Conservation (phyloP, 345 rosid genomes). For the Crucihimalaya himalaica region DNA sequence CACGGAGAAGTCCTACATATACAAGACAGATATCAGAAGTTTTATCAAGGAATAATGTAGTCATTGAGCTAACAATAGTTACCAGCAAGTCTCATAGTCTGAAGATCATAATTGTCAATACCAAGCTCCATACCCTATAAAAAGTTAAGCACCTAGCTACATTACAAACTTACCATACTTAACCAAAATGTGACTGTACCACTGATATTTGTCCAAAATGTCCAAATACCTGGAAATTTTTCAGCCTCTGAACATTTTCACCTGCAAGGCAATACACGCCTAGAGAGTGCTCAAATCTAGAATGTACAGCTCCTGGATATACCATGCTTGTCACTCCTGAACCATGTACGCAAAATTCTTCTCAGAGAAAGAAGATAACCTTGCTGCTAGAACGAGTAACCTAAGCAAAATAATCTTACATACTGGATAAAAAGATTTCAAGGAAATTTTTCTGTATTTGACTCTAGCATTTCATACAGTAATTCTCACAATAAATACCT, state of each 20-base stretch:
- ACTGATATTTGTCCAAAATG: constrained; percentile 14
- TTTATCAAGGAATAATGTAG: neutral
- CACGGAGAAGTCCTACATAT: constrained; percentile 82
- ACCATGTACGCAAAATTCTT: constrained; percentile 7
- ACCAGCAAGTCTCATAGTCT: constrained; percentile 93
- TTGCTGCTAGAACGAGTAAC: neutral
- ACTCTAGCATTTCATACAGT: neutral
- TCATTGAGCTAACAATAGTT: constrained; percentile 15
- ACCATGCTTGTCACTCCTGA: constrained; percentile 79
- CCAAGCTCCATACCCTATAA: constrained; percentile 79
- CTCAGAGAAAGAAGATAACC: constrained; percentile 4
- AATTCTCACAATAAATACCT: neutral
- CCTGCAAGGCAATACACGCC: constrained; percentile 93
- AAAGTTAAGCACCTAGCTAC: constrained; percentile 9
- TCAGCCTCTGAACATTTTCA: constrained; percentile 65
- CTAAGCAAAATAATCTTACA: neutral
- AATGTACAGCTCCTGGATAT: constrained; percentile 91
- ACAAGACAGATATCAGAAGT: constrained; percentile 21
- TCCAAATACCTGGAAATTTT: constrained; percentile 58
- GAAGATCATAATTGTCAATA: constrained; percentile 74
- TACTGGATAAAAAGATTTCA: neutral
- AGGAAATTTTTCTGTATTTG: neutral
- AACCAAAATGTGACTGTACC: constrained; percentile 17
- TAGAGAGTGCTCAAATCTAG: constrained; percentile 94
- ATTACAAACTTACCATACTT: constrained; percentile 11